Evolutionary conservation across 345 rosid genomes (phyloP).

Genomic region (Aegle marmelos): DNA sequence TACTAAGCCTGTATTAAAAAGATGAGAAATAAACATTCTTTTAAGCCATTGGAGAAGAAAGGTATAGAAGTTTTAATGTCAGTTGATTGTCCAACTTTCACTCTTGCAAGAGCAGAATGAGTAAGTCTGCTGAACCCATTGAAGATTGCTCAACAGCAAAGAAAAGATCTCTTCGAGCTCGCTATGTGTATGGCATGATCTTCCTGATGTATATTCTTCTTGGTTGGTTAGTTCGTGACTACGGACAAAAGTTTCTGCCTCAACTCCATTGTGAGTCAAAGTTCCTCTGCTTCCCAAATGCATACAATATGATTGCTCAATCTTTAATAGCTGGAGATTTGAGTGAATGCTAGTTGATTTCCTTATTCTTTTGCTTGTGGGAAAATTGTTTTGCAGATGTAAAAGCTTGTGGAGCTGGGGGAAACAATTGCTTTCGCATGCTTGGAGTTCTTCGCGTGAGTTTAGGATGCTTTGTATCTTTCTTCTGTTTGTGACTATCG

Average conservation of each 20-base stretch:
- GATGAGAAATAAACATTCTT: background rate
- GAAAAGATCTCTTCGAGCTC: constrained; percentile 51
- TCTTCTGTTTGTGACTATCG: background rate
- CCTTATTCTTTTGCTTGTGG: background rate
- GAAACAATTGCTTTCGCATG: constrained; percentile 56
- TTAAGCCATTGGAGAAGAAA: background rate
- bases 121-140: constrained; percentile 11
- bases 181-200: constrained; percentile 66
- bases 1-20: background rate
- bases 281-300: constrained; percentile 3
- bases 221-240: constrained; percentile 91
- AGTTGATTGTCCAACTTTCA: background rate
- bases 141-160: constrained; percentile 38
- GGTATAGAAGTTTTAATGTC: background rate
- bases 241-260: constrained; percentile 54
- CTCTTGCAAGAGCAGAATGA: constrained; percentile 29
- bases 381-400: constrained; percentile 42
- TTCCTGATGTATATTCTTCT: constrained; percentile 62
- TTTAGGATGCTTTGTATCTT: constrained; percentile 91
- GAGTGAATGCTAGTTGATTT: background rate
- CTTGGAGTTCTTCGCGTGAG: constrained; percentile 90
- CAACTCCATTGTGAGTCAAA: constrained; percentile 48
- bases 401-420: constrained; percentile 61
- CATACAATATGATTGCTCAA: background rate
- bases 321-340: background rate